phyloP scores from a whole-genome alignment of 2,329 filamentous ascomycete species.

The Fusarium sp. region DNA sequence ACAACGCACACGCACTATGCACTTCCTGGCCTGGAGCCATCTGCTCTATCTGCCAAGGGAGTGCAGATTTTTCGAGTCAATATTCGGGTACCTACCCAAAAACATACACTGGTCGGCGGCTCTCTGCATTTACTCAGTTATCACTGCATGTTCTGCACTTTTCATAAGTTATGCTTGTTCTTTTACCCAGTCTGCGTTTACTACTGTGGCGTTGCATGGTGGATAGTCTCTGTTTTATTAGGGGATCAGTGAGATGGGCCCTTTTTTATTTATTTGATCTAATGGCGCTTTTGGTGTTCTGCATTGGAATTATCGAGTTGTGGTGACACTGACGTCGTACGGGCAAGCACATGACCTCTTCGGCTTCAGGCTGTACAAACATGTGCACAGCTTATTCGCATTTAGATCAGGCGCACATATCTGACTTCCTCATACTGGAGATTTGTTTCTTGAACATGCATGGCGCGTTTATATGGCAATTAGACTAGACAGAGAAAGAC shows the following conservation, averaged over 20 bases:
- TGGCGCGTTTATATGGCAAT: constrained; percentile 26
- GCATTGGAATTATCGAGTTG: background rate
- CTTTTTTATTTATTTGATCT: background rate
- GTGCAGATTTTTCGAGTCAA: background rate
- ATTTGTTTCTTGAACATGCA: constrained; percentile 30
- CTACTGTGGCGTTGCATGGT: constrained; percentile 5
- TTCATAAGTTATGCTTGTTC: background rate
- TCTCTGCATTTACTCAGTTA: constrained; percentile 27
- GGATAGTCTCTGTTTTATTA: background rate
- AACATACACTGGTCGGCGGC: constrained; percentile 25
- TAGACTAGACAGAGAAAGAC: constrained; percentile 38
- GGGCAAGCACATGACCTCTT: constrained; percentile 16
- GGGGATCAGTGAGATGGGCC: background rate
- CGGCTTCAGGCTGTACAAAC: constrained; percentile 9
- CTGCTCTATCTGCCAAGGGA: background rate
- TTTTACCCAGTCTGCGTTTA: constrained; percentile 3
- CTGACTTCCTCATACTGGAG: constrained; percentile 14
- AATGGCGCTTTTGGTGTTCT: constrained; percentile 18
- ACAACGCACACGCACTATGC: background rate
- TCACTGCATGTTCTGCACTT: background rate
- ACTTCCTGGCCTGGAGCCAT: background rate
- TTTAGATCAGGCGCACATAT: constrained; percentile 28
- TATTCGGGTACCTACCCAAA: constrained; percentile 1
- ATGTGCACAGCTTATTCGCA: constrained; percentile 21
- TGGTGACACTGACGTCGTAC: constrained; percentile 21